Evolutionary conservation across 192 early-diverging fungal species (phyloP), one percentile per base, ranked within the genome.

Genomic region (Lobosporangium transversale): DNA sequence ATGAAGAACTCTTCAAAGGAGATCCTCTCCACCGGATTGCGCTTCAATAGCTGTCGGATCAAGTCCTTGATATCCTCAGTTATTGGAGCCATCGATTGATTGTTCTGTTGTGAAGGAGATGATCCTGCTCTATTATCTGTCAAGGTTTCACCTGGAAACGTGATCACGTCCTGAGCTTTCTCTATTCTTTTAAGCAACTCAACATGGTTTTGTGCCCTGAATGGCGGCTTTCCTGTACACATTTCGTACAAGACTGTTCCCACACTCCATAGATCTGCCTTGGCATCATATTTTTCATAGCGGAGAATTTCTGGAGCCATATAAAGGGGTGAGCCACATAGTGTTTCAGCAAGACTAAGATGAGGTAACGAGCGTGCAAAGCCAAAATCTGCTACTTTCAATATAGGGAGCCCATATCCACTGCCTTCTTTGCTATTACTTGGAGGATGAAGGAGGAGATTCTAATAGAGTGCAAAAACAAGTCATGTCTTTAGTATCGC

Each of bases 301-400:
- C 91, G 85, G 27, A 95, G 75, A 32, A 95, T 94, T 64, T 95
- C 94, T 1, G 94, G 94, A 1, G 90, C 93, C 95, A 97, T 97
- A 74, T 97, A 98, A 14, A 99, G 85, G 8, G 97, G 97, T 15
- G 94, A 97, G 1, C 98, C 98, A 60, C 98, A 99, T 29, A 99
- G 84, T 1, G 97, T 99, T 40, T 95, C 93, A 0, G 96, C 97
- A 56, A 99, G 76, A n/a, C 90, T 92, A 5, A 91, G 86, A 14
- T 85, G 84, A 21, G 91, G 92, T 32, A 99, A 79, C 15, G 90
- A 90, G 21, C 98, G 87, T 2, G 98, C 97, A 84, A 99, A 99
- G 12, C 98, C 98, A 81, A 99, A 99, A 76, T 99, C 98, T 10
- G 95, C 98, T 14, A 99, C 87, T 65, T 98, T 97, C 14, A 99